These are phyloP conservation scores for Fusarium papillatum DNA, from an alignment of 2,329 filamentous ascomycete genomes.

Conservation along the genomic window DNA sequence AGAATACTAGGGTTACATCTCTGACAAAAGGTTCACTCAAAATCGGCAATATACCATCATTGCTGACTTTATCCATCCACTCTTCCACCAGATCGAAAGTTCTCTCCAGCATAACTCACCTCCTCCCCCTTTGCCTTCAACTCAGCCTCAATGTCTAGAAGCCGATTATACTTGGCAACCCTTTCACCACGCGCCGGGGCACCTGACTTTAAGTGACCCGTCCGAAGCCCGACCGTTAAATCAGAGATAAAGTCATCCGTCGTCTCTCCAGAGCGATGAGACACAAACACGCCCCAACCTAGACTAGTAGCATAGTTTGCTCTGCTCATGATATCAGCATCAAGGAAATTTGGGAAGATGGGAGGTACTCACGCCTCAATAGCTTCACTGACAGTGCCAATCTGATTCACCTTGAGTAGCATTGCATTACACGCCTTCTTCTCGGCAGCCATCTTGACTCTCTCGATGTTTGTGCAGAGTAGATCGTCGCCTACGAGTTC, in stretches of 20 bases:
- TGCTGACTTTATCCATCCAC: not conserved
- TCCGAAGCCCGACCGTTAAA: not conserved
- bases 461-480: not conserved
- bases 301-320: not conserved
- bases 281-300: not conserved
- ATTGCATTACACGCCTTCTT: not conserved
- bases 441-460: not conserved
- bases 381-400: not conserved
- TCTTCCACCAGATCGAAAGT: not conserved
- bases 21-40: too few species aligned
- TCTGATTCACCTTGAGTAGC: not conserved
- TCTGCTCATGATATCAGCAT: not conserved
- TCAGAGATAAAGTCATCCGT: constrained; percentile 1
- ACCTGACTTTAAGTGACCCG: not conserved
- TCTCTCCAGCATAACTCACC: not conserved
- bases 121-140: not conserved
- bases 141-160: constrained; percentile 1
- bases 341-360: not conserved
- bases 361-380: not conserved
- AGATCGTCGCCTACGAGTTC: not conserved
- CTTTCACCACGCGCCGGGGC: not conserved
- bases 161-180: not conserved
- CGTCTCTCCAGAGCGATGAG: not conserved
- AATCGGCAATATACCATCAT: too few species aligned
- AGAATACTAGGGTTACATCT: too few species aligned